Percentiles rank a stretch among this genome's conserved stretches.
Conservation (phyloP, 208 protist species). For the Trypanosoma theileri region DNA sequence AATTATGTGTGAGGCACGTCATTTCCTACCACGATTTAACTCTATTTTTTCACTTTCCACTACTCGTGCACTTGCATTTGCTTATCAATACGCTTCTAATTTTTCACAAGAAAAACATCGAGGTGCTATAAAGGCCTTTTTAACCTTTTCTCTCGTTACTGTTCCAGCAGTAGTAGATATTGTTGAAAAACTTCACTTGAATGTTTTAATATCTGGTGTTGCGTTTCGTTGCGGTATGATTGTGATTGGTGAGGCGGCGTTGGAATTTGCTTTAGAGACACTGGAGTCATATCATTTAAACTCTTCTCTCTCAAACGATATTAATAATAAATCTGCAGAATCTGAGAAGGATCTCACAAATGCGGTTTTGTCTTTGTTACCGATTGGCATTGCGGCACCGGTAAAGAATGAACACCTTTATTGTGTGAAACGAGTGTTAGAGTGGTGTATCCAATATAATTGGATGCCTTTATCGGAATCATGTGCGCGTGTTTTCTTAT, state of each 20-base stretch:
- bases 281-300: neutral
- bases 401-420: neutral
- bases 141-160: slow-evolving; percentile 8
- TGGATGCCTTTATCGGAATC: neutral
- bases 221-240: slow-evolving; percentile 7
- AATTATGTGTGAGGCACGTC: slow-evolving; percentile 5
- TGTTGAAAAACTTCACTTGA: neutral
- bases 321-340: neutral
- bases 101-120: neutral
- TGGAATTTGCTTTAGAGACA: neutral
- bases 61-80: neutral
- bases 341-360: neutral
- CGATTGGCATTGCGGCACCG: neutral
- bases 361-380: neutral
- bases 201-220: neutral
- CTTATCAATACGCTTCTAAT: neutral
- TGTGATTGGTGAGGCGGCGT: neutral
- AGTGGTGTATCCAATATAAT: neutral
- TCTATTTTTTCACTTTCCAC: neutral
- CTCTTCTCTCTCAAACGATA: neutral
- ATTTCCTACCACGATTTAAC: neutral
- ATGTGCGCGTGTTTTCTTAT: neutral
- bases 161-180: neutral
- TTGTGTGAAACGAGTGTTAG: neutral
- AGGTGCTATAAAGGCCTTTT: neutral